phyloP scores from a whole-genome alignment of 495 filamentous ascomycete genomes.

The Monascus purpureus region DNA sequence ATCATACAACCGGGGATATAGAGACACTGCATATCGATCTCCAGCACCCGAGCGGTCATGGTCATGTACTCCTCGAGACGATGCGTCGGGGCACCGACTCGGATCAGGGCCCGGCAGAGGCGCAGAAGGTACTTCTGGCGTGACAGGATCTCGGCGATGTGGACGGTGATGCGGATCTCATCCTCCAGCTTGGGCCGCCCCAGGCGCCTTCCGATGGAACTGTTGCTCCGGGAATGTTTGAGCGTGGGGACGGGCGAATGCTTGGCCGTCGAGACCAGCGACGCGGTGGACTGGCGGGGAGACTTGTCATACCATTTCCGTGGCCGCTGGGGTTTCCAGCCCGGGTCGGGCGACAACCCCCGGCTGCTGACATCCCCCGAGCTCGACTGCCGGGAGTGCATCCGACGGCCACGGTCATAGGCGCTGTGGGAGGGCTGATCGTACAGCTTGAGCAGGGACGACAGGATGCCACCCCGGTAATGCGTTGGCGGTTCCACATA shows the following conservation, averaged over 20 bases:
- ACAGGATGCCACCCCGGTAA: constrained; percentile 65
- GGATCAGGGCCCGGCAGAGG: constrained; percentile 79
- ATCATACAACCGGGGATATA: constrained; percentile 96
- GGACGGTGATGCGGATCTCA: constrained; percentile 70
- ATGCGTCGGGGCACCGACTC: constrained; percentile 66
- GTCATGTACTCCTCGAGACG: constrained; percentile 76
- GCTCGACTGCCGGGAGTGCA: constrained; percentile 21
- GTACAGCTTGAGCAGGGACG: constrained; percentile 67
- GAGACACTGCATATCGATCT: constrained; percentile 82
- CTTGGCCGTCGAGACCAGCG: constrained; percentile 36
- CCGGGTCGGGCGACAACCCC: constrained; percentile 20
- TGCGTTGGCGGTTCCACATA: constrained; percentile 55
- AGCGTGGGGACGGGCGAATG: constrained; percentile 18
- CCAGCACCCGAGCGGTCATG: constrained; percentile 77
- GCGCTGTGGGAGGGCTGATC: constrained; percentile 18
- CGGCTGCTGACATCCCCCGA: constrained; percentile 17
- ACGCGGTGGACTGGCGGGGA: constrained; percentile 31
- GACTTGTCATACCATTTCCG: constrained; percentile 54
- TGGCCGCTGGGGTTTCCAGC: constrained; percentile 25
- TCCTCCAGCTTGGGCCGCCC: constrained; percentile 38
- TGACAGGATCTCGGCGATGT: constrained; percentile 72
- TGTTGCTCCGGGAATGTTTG: constrained; percentile 33
- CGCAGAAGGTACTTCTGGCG: constrained; percentile 75
- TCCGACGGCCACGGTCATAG: constrained; percentile 16
- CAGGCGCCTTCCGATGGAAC: constrained; percentile 17